Evolutionary conservation across 768 basidiomycete genomes (phyloP).

Genomic region (Tylopilus intermedius): DNA sequence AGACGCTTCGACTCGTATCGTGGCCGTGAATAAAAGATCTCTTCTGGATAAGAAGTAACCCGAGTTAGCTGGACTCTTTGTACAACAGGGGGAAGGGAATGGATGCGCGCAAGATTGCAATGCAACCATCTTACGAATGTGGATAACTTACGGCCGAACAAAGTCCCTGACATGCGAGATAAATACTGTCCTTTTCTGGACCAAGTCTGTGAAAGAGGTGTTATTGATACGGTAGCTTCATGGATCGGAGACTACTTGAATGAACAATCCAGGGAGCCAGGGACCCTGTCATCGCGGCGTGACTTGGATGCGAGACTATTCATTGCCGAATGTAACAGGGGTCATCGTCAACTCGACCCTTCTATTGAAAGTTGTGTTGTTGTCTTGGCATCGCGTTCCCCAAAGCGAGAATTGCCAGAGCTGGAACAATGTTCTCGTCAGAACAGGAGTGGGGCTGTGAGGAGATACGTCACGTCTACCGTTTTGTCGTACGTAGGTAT

Average conservation of each 20-base stretch:
- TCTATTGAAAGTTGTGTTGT: too few relatives aligned
- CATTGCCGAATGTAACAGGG: neutral
- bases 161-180: neutral
- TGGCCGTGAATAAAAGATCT: neutral
- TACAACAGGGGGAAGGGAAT: neutral
- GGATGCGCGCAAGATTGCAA: neutral
- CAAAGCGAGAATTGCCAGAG: neutral
- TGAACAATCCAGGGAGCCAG: neutral
- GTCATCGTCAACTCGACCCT: neutral
- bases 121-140: neutral
- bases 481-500: neutral
- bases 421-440: neutral
- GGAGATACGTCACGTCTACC: neutral
- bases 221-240: too few relatives aligned
- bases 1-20: neutral
- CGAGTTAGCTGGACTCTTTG: neutral
- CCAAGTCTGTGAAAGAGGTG: neutral
- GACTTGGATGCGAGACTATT: neutral
- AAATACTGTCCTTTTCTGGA: neutral
- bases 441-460: neutral
- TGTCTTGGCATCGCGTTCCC: neutral
- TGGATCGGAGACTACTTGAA: neutral
- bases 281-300: neutral
- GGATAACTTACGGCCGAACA: neutral
- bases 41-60: neutral